These are phyloP conservation scores for Coemansia sp. DNA, from an alignment of 192 early-diverging fungal species.

Conservation along the genomic window DNA sequence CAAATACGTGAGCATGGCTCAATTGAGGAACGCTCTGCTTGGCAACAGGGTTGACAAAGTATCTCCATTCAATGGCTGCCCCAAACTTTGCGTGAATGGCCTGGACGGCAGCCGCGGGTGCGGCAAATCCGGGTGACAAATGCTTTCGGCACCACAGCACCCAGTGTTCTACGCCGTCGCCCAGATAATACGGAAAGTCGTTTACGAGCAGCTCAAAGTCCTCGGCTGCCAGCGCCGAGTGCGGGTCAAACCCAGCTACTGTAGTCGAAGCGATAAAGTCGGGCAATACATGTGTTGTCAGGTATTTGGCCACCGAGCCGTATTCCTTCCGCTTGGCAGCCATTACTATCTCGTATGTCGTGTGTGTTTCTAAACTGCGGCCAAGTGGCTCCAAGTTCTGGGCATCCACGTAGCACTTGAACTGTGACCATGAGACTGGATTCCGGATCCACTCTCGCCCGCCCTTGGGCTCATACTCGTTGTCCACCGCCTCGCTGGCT, in stretches of 20 bases:
- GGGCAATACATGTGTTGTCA: constrained; percentile 21
- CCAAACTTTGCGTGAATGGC: constrained; percentile 23
- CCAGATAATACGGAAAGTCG: constrained; percentile 42
- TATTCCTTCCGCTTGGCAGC: constrained; percentile 7
- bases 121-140: constrained; percentile 23
- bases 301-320: constrained; percentile 36
- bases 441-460: constrained; percentile 15
- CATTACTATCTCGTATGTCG: constrained; percentile 24
- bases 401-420: constrained; percentile 32
- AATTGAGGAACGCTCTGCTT: constrained; percentile 50
- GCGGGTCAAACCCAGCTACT: constrained; percentile 7
- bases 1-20: constrained; percentile 51
- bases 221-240: background rate
- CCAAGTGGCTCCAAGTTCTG: constrained; percentile 36
- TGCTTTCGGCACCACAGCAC: constrained; percentile 48
- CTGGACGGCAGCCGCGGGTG: constrained; percentile 23
- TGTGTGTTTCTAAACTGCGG: constrained; percentile 35
- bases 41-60: constrained; percentile 43
- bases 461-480: constrained; percentile 4
- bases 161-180: constrained; percentile 45
- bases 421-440: constrained; percentile 22
- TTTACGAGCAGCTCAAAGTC: constrained; percentile 37
- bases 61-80: constrained; percentile 25
- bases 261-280: constrained; percentile 22
- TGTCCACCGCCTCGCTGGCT: background rate